Conservation (phyloP, 2,329 filamentous ascomycete genomes). For the Colletotrichum zoysiae region DNA sequence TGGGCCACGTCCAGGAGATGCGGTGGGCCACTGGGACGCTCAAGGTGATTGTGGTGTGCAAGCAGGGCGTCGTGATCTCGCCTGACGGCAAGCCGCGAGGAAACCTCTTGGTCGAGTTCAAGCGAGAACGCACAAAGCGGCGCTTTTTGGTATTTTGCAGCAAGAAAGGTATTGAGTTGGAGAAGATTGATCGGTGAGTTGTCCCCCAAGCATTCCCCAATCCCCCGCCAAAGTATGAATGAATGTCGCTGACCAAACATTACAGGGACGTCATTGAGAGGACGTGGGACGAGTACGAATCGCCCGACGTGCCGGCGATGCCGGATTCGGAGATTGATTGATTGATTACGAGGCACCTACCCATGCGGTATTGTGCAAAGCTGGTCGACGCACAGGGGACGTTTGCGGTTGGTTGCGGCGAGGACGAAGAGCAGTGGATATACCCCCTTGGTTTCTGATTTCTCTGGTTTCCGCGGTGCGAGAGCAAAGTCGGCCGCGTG, state of each 20-base stretch:
- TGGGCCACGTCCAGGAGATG: conserved; percentile 61
- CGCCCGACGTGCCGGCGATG: conserved; percentile 36
- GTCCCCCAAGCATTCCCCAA: background rate
- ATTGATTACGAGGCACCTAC: background rate
- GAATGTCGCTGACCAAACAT: background rate
- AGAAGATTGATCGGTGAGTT: conserved; percentile 58
- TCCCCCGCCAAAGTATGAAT: background rate
- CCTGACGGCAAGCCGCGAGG: conserved; percentile 55
- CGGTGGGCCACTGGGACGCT: conserved; percentile 57
- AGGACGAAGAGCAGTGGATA: conserved; percentile 20
- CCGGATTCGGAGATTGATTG: conserved; percentile 31
- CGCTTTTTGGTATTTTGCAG: conserved; percentile 64
- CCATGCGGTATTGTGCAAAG: background rate
- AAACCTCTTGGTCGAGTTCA: conserved; percentile 65
- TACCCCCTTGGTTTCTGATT: conserved; percentile 26
- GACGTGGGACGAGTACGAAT: conserved; percentile 53
- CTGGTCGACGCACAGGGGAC: background rate
- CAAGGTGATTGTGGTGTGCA: conserved; percentile 57
- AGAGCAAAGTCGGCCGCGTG: conserved; percentile 1
- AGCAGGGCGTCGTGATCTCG: conserved; percentile 47
- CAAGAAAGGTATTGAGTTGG: conserved; percentile 57
- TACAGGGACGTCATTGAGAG: conserved; percentile 53
- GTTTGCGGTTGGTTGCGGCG: conserved; percentile 12
- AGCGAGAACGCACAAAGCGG: conserved; percentile 64
- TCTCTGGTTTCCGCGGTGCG: conserved; percentile 4